Percentiles rank a stretch among this genome's conserved stretches.
Evolutionary conservation across 257 asterid genomes (phyloP).

Genomic region (Cordia subcordata): DNA sequence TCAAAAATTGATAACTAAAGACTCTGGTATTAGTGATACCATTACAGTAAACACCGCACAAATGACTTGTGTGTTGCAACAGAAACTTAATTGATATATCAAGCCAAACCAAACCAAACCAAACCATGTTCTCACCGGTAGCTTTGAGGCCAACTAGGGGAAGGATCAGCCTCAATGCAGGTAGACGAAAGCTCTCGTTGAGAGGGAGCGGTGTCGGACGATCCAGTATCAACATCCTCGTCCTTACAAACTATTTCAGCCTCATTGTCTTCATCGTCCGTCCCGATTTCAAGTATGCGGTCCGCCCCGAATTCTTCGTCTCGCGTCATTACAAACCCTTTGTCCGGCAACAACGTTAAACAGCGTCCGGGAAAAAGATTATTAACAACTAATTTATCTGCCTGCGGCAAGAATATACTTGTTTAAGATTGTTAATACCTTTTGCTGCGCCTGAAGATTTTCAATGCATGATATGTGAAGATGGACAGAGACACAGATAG

Average conservation of each 20-base stretch:
- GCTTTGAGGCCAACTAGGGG: conserved; percentile 75
- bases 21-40: background rate
- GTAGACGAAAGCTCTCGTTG: conserved; percentile 18
- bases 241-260: conserved; percentile 51
- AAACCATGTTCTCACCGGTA: no score
- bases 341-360: background rate
- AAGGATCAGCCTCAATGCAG: conserved; percentile 20
- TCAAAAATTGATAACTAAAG: background rate
- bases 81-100: no score
- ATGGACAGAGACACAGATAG: no score
- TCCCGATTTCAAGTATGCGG: conserved; percentile 57
- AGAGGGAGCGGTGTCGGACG: conserved; percentile 20
- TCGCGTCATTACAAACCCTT: conserved; percentile 35
- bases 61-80: no score
- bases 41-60: no score
- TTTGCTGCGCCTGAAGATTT: background rate
- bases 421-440: background rate
- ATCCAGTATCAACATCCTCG: conserved; percentile 50
- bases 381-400: background rate
- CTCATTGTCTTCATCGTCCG: conserved; percentile 80
- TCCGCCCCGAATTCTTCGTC: conserved; percentile 66
- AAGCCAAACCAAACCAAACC: no score
- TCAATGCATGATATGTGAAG: background rate
- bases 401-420: background rate
- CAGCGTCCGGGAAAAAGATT: no score